phyloP scores from a whole-genome alignment of 768 basidiomycete species.

The Amanita subjunquillea region DNA sequence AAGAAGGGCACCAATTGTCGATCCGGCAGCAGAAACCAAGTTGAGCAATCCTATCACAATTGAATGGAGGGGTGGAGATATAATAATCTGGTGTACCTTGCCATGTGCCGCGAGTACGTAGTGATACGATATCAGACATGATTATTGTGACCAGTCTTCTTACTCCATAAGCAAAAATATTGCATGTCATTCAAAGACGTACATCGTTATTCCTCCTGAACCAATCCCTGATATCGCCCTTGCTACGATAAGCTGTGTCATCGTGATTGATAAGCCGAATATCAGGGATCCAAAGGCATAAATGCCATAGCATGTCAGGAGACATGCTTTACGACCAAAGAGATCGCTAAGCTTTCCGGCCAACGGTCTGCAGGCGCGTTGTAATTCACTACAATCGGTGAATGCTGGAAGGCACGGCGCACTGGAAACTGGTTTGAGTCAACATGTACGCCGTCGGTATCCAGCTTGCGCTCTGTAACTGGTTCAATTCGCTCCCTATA shows the following conservation, averaged over 20 bases:
- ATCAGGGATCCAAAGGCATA: slow-evolving; percentile 44
- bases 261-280: slow-evolving; percentile 42
- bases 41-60: slow-evolving; percentile 37
- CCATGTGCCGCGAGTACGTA: slow-evolving; percentile 58
- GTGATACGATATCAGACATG: slow-evolving; percentile 54
- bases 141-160: slow-evolving; percentile 50
- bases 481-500: slow-evolving; percentile 49
- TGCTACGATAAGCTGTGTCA: slow-evolving; percentile 42
- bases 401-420: not conserved
- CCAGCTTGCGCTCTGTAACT: slow-evolving; percentile 59
- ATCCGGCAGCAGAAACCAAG: slow-evolving; percentile 48
- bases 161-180: not conserved
- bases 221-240: slow-evolving; percentile 51
- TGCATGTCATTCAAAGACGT: slow-evolving; percentile 11
- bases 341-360: slow-evolving; percentile 61
- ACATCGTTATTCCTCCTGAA: slow-evolving; percentile 57
- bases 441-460: slow-evolving; percentile 56
- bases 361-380: slow-evolving; percentile 31
- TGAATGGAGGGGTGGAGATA: not conserved
- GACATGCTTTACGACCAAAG: slow-evolving; percentile 49
- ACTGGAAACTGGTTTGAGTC: slow-evolving; percentile 54
- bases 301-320: slow-evolving; percentile 42
- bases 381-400: not conserved
- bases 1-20: slow-evolving; percentile 48
- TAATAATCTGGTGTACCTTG: slow-evolving; percentile 31